Percentiles rank a stretch among this genome's conserved stretches.
These are phyloP conservation scores for Phlebiopsis gigantea DNA, from an alignment of 768 basidiomycete species.

Conservation along the genomic window DNA sequence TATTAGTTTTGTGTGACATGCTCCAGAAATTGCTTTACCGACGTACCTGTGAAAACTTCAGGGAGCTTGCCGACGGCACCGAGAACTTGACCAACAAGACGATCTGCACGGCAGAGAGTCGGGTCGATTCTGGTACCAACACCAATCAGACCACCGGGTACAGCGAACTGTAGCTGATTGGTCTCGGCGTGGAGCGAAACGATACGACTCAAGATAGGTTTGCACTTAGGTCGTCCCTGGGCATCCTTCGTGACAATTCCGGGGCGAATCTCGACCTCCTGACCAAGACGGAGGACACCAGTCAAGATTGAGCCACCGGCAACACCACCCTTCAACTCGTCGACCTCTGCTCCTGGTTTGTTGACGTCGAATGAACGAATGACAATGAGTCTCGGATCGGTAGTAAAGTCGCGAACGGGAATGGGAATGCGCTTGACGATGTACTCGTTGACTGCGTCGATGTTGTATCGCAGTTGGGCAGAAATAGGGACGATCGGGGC, in stretches of 20 bases:
- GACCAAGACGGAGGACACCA: conserved; percentile 84
- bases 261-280: conserved; percentile 95
- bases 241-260: conserved; percentile 96
- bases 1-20: not conserved
- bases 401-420: conserved; percentile 87
- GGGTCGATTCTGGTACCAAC: conserved; percentile 97
- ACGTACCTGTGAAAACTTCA: conserved; percentile 79
- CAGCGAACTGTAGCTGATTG: conserved; percentile 90
- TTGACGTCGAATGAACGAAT: conserved; percentile 99
- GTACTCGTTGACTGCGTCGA: conserved; percentile 98
- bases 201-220: conserved; percentile 89
- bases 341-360: conserved; percentile 95
- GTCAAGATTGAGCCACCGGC: conserved; percentile 95
- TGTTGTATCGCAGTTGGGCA: conserved; percentile 98
- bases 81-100: conserved; percentile 93
- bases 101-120: conserved; percentile 93
- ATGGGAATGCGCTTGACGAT: conserved; percentile 96
- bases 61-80: conserved; percentile 94
- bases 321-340: conserved; percentile 96
- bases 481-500: conserved; percentile 99
- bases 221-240: conserved; percentile 84
- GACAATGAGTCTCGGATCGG: conserved; percentile 91
- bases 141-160: conserved; percentile 97
- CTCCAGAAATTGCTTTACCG: not conserved
- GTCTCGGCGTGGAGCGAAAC: conserved; percentile 93